phyloP scores from a whole-genome alignment of 2,329 filamentous ascomycete genomes.

The Hawksworthiomyces lignivorus region DNA sequence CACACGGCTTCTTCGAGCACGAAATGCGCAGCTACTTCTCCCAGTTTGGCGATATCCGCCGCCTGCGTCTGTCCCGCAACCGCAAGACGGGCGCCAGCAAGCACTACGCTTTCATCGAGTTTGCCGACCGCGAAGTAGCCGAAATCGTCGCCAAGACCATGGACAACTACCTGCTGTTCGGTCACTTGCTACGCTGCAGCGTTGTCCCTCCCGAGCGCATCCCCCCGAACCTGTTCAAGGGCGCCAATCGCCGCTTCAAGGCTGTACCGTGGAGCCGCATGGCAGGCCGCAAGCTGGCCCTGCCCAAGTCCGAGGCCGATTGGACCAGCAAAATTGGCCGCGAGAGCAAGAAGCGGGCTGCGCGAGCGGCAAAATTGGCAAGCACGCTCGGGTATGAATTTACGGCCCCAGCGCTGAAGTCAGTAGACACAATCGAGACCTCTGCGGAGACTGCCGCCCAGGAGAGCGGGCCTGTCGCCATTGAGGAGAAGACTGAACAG shows the following conservation, averaged over 20 bases:
- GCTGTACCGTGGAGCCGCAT: conserved; percentile 77
- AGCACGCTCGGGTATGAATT: conserved; percentile 72
- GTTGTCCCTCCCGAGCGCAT: conserved; percentile 65
- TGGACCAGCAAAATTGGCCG: conserved; percentile 70
- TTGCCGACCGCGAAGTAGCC: conserved; percentile 67
- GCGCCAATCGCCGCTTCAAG: conserved; percentile 85
- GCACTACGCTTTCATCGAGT: conserved; percentile 94
- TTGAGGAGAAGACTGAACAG: conserved; percentile 21
- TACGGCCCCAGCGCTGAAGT: conserved; percentile 64
- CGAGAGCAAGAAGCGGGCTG: conserved; percentile 62
- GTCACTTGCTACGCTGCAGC: conserved; percentile 78
- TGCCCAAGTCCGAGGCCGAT: conserved; percentile 62
- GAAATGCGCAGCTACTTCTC: conserved; percentile 91
- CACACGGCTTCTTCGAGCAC: conserved; percentile 82
- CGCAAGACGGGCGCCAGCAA: conserved; percentile 84
- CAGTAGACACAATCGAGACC: conserved; percentile 32
- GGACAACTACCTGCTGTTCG: conserved; percentile 95
- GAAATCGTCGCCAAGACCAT: conserved; percentile 91
- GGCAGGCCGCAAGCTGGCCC: conserved; percentile 65
- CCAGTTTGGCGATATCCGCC: conserved; percentile 80
- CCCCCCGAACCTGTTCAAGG: conserved; percentile 78
- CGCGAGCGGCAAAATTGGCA: conserved; percentile 68
- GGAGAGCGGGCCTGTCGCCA: conserved; percentile 22
- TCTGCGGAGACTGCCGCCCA: conserved; percentile 38
- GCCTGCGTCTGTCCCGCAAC: conserved; percentile 79